Evolutionary conservation across 2,329 filamentous ascomycete genomes (phyloP).

Genomic region (Pestalotiopsis sp.): DNA sequence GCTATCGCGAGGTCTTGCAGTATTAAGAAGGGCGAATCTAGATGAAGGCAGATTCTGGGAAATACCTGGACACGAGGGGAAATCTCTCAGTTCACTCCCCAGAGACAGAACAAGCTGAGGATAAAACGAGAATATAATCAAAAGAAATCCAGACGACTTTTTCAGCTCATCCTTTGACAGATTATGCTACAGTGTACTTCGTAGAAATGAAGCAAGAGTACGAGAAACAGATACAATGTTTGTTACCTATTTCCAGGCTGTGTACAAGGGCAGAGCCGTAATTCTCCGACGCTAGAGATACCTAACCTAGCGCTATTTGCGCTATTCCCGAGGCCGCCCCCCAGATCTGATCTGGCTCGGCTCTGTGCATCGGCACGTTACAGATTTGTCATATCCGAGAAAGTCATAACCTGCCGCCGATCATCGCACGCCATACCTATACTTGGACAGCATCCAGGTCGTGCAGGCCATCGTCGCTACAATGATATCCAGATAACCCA

Average conservation of each 20-base stretch:
- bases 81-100: too few species aligned
- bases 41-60: too few species aligned
- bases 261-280: background rate
- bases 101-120: too few species aligned
- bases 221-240: too few species aligned
- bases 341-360: background rate
- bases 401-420: background rate
- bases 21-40: too few species aligned
- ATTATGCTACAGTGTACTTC: too few species aligned
- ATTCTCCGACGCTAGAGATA: background rate
- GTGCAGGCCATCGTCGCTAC: background rate
- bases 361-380: background rate
- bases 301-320: background rate
- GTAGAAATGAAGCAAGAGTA: too few species aligned
- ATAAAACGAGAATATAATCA: too few species aligned
- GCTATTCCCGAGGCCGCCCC: background rate
- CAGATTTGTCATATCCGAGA: conserved; percentile 4
- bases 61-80: too few species aligned
- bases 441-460: background rate
- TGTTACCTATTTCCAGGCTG: background rate
- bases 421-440: background rate
- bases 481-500: conserved; percentile 9
- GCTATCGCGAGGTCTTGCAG: too few species aligned
- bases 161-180: too few species aligned
- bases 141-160: too few species aligned